Percentiles rank a stretch among this genome's conserved stretches.
Conservation (phyloP, 805 yeast species). For the Suhomyces emberorum region DNA sequence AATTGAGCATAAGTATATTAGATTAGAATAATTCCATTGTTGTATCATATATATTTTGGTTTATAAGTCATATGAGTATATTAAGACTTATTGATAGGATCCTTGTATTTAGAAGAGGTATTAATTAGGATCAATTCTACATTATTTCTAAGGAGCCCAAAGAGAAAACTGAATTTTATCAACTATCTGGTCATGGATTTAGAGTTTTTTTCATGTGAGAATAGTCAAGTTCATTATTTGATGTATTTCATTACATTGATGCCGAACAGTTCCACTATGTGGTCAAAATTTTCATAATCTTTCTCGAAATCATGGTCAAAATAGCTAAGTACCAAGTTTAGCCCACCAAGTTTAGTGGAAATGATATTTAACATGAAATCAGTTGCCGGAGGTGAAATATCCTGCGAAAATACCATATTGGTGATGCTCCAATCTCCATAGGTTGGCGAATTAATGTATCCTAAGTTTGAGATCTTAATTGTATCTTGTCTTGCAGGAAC, state of each 20-base stretch:
- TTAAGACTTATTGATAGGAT: too few relatives aligned
- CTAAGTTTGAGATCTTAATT: conserved; percentile 36
- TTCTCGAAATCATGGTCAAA: conserved; percentile 27
- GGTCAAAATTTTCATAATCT: conserved; percentile 22
- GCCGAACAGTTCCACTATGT: conserved; percentile 16
- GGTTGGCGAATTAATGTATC: conserved; percentile 23
- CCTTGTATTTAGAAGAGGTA: too few relatives aligned
- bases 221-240: neutral
- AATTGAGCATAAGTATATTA: too few relatives aligned
- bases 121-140: too few relatives aligned
- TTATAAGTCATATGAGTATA: too few relatives aligned
- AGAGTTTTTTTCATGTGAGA: neutral
- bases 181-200: too few relatives aligned
- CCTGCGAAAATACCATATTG: conserved; percentile 36
- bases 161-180: too few relatives aligned
- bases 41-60: too few relatives aligned
- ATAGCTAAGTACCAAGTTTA: conserved; percentile 33
- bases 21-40: too few relatives aligned
- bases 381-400: conserved; percentile 29
- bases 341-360: conserved; percentile 29
- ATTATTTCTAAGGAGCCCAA: too few relatives aligned
- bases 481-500: conserved; percentile 29
- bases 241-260: conserved; percentile 16
- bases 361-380: conserved; percentile 35
- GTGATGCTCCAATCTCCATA: conserved; percentile 22